Percentiles rank a stretch among this genome's conserved stretches.
These are phyloP conservation scores for Arthrocladium fulminans DNA, from an alignment of 2,329 filamentous ascomycete genomes.

Conservation along the genomic window DNA sequence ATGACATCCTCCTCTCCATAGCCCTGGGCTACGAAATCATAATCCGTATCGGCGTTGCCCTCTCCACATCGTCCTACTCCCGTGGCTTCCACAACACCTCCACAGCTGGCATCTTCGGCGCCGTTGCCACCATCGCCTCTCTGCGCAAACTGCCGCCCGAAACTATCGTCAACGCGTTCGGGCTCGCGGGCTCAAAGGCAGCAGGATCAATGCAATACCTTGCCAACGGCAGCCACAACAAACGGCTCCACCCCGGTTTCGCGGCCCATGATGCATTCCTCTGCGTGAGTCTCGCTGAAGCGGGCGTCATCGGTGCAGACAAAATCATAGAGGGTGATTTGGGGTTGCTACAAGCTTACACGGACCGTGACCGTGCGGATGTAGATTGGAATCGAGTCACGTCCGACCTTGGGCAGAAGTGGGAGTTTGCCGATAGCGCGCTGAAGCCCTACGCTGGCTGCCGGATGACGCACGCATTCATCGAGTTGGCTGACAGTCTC, in stretches of 20 bases:
- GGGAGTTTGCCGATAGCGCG: constrained; percentile 19
- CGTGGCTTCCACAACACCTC: constrained; percentile 33
- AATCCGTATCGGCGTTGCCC: constrained; percentile 28
- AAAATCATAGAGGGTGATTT: constrained; percentile 20
- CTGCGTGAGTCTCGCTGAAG: constrained; percentile 29
- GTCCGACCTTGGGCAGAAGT: constrained; percentile 12
- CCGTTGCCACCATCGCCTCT: constrained; percentile 27
- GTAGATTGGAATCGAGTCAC: constrained; percentile 8
- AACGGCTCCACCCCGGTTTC: constrained; percentile 32
- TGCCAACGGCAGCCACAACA: constrained; percentile 33
- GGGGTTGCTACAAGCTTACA: constrained; percentile 20
- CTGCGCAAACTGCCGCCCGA: constrained; percentile 23
- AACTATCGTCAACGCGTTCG: constrained; percentile 28
- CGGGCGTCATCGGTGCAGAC: constrained; percentile 25
- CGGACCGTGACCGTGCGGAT: constrained; percentile 14
- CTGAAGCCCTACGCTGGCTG: constrained; percentile 21
- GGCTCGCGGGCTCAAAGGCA: constrained; percentile 31
- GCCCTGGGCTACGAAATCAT: constrained; percentile 29
- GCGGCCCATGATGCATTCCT: constrained; percentile 33
- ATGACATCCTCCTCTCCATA: constrained; percentile 27
- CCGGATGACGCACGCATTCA: constrained; percentile 21
- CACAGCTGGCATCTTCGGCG: constrained; percentile 32
- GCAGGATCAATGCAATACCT: constrained; percentile 34
- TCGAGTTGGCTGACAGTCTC: constrained; percentile 16
- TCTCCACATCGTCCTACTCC: constrained; percentile 28